Evolutionary conservation across 352 stramenopile genomes (phyloP).

Genomic region (Phytophthora uliginosa): DNA sequence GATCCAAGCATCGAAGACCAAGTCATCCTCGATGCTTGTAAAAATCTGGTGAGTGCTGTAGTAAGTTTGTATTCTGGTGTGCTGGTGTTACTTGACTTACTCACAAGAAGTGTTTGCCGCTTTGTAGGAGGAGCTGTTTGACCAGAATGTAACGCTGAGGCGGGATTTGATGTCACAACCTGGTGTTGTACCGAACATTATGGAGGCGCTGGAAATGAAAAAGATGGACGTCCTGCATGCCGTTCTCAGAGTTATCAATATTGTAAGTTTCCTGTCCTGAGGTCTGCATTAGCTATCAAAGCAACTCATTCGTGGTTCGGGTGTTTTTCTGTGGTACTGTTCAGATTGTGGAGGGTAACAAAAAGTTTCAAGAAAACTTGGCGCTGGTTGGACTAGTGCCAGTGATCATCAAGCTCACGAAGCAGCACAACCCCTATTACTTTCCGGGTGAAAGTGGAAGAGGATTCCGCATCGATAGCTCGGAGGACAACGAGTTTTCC

Average conservation of each 20-base stretch:
- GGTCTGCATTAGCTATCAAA: neutral
- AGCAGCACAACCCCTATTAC: slow-evolving; percentile 55
- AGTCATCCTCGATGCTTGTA: slow-evolving; percentile 85
- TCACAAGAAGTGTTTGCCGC: neutral
- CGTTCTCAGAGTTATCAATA: slow-evolving; percentile 91
- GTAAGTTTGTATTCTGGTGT: neutral
- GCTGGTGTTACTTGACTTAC: neutral
- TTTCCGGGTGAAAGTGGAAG: slow-evolving; percentile 27
- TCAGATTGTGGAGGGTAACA: slow-evolving; percentile 91
- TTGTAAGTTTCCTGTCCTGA: slow-evolving; percentile 41
- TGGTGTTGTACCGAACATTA: slow-evolving; percentile 94
- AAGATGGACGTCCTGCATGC: slow-evolving; percentile 89
- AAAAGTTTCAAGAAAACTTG: slow-evolving; percentile 94
- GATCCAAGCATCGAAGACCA: slow-evolving; percentile 91
- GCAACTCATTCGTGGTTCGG: slow-evolving; percentile 8
- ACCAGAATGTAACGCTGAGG: slow-evolving; percentile 74
- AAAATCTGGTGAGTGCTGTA: slow-evolving; percentile 56
- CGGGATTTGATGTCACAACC: slow-evolving; percentile 91
- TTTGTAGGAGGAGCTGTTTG: slow-evolving; percentile 81
- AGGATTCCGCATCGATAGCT: slow-evolving; percentile 23
- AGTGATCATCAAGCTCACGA: slow-evolving; percentile 92
- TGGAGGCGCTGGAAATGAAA: slow-evolving; percentile 95
- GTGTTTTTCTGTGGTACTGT: neutral
- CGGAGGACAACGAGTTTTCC: slow-evolving; percentile 46
- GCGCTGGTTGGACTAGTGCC: slow-evolving; percentile 92